Base-by-base conservation (phyloP, 148 eudicot genomes). In the Drosera capensis region DNA sequence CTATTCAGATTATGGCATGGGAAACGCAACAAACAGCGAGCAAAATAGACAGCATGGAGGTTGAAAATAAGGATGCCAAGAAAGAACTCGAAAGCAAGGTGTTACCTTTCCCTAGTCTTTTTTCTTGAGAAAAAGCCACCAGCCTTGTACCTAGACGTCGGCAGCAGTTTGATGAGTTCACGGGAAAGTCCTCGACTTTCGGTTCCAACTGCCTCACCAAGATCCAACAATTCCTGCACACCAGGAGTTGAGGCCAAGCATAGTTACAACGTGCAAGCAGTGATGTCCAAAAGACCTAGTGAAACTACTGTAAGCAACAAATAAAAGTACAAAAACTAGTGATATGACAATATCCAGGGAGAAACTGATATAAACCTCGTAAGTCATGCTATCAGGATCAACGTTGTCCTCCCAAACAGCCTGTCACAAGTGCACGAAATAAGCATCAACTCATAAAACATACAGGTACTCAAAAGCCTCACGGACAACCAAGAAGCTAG, bases 321-420 rank as follows among this genome's bases (percentile, higher is more conserved):
- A 11, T 2, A 34, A 34, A 34, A 34, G 38, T 15, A 5, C 38
- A 9, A 4, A 11, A 34, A 13, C n/a, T 11, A 11, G 38, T 9
- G 14, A 34, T 4, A 28, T 9, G 6, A 28, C 31, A 28, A 28
- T 3, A 28, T 28, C 4, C 6, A 3, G 31, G 31, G 31, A 4
- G 9, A 28, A 28, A 28, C 4, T 28, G 9, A 28, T 9, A 61
- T 69, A 45, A 68, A 79, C 87, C 87, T 79, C 87, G 23, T 79
- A 79, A 25, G 82, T 75, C 87, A 79, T 79, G 67, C 51, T 79
- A 54, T 79, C 87, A 14, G 87, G 87, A 61, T 79, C 79, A 20
- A 79, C 29, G 24, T 70, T 47, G 51, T 79, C 87, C 39, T 76
- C 66, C 82, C 69, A 75, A 20, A 56, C 46, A 35, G 40, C 74